These are phyloP conservation scores for Sclerotinia subarctica DNA, from an alignment of 2,329 filamentous ascomycete genomes.

Conservation along the genomic window DNA sequence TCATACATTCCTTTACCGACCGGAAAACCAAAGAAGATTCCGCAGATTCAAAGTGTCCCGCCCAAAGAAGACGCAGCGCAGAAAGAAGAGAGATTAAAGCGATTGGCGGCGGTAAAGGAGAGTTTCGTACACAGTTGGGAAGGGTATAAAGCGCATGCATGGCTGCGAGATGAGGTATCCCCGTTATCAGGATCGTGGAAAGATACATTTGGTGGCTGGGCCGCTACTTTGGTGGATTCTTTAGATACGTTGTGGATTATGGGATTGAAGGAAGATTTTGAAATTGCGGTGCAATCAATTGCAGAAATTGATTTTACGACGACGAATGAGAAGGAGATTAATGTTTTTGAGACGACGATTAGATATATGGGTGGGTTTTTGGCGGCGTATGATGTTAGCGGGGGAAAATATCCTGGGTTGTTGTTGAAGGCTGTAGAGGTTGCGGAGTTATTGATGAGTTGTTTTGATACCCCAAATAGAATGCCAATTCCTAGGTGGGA, in stretches of 20 bases:
- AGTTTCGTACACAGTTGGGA: conserved; percentile 58
- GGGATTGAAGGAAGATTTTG: conserved; percentile 74
- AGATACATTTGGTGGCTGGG: conserved; percentile 90
- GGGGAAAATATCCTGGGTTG: conserved; percentile 62
- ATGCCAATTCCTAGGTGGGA: conserved; percentile 63
- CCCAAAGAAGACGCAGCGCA: conserved; percentile 30
- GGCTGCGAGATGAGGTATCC: conserved; percentile 80
- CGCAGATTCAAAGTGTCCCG: conserved; percentile 30
- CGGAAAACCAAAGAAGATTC: conserved; percentile 32
- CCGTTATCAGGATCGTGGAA: conserved; percentile 65
- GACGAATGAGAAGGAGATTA: conserved; percentile 39
- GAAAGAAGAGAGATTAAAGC: conserved; percentile 29
- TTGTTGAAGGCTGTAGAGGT: conserved; percentile 68
- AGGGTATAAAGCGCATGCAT: conserved; percentile 76
- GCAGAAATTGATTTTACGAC: conserved; percentile 79
- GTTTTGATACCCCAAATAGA: conserved; percentile 84
- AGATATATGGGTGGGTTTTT: conserved; percentile 85
- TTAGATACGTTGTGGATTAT: conserved; percentile 87
- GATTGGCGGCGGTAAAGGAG: conserved; percentile 33
- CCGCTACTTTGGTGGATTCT: conserved; percentile 79
- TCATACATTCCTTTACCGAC: conserved; percentile 34
- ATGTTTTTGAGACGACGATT: conserved; percentile 85
- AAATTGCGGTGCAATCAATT: conserved; percentile 67
- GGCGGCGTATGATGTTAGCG: conserved; percentile 82
- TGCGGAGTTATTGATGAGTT: conserved; percentile 66